Evolutionary conservation across 176 grass and related monocot genomes (phyloP).

Genomic region (Bothriochloa decipiens): DNA sequence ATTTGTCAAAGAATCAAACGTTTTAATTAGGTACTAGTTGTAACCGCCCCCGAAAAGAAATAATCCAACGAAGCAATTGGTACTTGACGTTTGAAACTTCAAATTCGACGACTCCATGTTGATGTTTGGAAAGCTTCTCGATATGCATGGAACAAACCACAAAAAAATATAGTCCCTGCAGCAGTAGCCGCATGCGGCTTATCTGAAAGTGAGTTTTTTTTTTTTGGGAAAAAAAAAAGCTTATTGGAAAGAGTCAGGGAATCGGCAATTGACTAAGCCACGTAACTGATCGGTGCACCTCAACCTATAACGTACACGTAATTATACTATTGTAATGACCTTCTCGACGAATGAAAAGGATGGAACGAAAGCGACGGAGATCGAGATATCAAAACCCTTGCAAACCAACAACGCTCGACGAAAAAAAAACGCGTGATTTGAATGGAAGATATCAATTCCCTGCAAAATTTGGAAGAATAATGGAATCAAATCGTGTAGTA

Average conservation of each 20-base stretch:
- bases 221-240: too few relatives aligned
- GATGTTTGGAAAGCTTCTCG: too few relatives aligned
- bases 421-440: not conserved
- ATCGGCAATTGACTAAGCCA: slow-evolving; percentile 10
- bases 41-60: too few relatives aligned
- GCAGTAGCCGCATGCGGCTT: too few relatives aligned
- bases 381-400: not conserved
- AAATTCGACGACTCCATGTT: not conserved
- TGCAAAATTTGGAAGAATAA: too few relatives aligned
- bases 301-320: not conserved
- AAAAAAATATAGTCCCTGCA: too few relatives aligned
- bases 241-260: not conserved
- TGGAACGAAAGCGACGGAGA: not conserved
- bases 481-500: too few relatives aligned
- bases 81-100: not conserved
- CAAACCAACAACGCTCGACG: not conserved
- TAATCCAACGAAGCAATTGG: not conserved
- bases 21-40: too few relatives aligned
- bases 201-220: too few relatives aligned
- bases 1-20: too few relatives aligned
- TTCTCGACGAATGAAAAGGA: not conserved
- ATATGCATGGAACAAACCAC: too few relatives aligned
- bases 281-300: not conserved
- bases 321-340: not conserved
- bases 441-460: not conserved